phyloP scores from a whole-genome alignment of 306 rosid species.

The Pachyrhizus erosus region DNA sequence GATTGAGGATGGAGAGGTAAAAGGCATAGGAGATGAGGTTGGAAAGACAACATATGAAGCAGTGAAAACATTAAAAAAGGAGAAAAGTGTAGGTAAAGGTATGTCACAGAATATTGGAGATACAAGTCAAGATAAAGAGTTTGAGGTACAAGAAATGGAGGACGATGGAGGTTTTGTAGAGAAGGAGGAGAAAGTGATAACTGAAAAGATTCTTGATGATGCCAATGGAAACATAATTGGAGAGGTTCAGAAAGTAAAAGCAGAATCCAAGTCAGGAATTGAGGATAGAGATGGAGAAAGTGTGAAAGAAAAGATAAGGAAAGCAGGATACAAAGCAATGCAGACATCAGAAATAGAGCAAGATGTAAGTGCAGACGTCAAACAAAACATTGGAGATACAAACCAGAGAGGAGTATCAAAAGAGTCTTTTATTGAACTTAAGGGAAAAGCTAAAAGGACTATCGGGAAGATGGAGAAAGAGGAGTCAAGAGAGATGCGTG shows the following conservation, averaged over 20 bases:
- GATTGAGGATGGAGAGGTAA: not conserved
- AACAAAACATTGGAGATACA: slow-evolving; percentile 1
- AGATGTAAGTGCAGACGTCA: not conserved
- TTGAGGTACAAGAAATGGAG: not conserved
- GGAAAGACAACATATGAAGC: not conserved
- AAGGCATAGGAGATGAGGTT: not conserved
- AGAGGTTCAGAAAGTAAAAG: not conserved
- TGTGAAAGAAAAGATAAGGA: not conserved
- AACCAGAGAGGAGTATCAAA: slow-evolving; percentile 13
- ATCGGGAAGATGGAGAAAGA: not conserved
- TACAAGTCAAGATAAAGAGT: not conserved
- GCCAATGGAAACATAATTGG: not conserved
- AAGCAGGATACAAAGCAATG: not conserved
- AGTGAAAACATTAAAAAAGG: not conserved
- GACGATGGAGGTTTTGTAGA: not conserved
- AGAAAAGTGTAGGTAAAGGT: not conserved
- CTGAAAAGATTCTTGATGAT: slow-evolving; percentile 7
- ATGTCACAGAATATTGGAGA: not conserved
- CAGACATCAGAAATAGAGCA: slow-evolving; percentile 10
- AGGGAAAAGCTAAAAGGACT: not conserved
- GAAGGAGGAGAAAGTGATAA: not conserved
- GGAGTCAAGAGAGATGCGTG: not conserved
- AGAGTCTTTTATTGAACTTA: slow-evolving; percentile 29
- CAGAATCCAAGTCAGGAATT: slow-evolving; percentile 12
- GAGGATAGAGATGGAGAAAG: not conserved